Conservation (phyloP, 306 rosid genomes). For the Crotalaria pallida region DNA sequence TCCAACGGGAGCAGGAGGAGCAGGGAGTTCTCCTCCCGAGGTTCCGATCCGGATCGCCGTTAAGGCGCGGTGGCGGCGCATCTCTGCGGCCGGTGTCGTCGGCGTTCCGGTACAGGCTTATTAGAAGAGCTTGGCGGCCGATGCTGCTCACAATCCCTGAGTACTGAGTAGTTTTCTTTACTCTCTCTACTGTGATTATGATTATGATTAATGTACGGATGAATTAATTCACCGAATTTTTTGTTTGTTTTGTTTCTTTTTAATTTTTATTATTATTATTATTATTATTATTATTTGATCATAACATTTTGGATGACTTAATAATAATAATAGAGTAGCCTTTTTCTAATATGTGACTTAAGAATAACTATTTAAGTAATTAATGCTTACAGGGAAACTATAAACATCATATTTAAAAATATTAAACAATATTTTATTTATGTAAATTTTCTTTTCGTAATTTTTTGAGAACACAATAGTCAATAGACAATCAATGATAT, state of each 20-base stretch:
- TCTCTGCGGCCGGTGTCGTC: slow-evolving; percentile 59
- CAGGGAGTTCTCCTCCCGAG: slow-evolving; percentile 26
- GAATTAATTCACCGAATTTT: slow-evolving; percentile 6
- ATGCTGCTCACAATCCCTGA: slow-evolving; percentile 74
- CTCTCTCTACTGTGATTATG: slow-evolving; percentile 3
- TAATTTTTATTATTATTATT: background rate
- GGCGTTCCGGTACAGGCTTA: slow-evolving; percentile 65
- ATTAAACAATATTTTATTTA: no score
- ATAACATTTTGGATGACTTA: no score
- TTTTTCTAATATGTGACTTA: no score
- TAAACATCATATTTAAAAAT: no score
- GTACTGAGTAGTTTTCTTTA: slow-evolving; percentile 48
- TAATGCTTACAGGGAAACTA: no score
- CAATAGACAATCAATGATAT: no score
- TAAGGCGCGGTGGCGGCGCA: slow-evolving; percentile 30
- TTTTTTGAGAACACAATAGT: no score
- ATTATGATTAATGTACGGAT: slow-evolving; percentile 31
- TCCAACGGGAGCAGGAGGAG: background rate
- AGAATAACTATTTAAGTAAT: no score
- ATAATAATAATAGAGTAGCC: background rate
- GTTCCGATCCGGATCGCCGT: slow-evolving; percentile 23
- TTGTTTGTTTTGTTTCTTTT: slow-evolving; percentile 10
- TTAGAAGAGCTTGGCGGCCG: slow-evolving; percentile 85
- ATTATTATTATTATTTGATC: no score
- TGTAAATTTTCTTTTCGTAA: no score